Percentiles rank a stretch among this genome's conserved stretches.
Conservation (phyloP, 2,329 filamentous ascomycete species). For the Monosporascus sp. region DNA sequence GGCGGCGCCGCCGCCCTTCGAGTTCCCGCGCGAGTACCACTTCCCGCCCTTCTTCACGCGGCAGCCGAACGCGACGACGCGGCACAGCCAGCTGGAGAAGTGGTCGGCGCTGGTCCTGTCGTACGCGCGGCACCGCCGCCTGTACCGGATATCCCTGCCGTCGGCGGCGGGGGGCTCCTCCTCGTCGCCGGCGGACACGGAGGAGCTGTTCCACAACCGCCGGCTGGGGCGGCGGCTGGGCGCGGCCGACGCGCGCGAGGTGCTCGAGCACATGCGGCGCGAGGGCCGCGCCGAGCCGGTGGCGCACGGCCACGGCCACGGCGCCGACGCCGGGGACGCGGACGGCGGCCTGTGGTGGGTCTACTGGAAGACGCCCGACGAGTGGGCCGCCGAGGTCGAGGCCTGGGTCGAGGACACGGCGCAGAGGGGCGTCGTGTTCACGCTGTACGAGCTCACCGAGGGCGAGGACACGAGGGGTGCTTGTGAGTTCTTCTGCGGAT, state of each 20-base stretch:
- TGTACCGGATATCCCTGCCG: slow-evolving; percentile 70
- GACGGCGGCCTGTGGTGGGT: slow-evolving; percentile 62
- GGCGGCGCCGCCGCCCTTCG: slow-evolving; percentile 32
- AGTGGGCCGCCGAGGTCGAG: slow-evolving; percentile 79
- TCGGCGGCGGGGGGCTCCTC: slow-evolving; percentile 37
- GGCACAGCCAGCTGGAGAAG: slow-evolving; percentile 70
- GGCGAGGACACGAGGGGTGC: slow-evolving; percentile 73
- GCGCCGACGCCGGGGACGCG: slow-evolving; percentile 26
- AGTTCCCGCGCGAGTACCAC: slow-evolving; percentile 60
- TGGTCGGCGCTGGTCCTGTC: slow-evolving; percentile 82
- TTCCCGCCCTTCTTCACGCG: slow-evolving; percentile 85
- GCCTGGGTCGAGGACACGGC: slow-evolving; percentile 82
- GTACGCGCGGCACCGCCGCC: slow-evolving; percentile 73
- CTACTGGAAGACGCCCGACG: slow-evolving; percentile 81
- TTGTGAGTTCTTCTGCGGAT: slow-evolving; percentile 40
- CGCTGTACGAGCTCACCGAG: slow-evolving; percentile 84
- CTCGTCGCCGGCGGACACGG: slow-evolving; percentile 35
- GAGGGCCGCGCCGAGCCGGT: slow-evolving; percentile 66
- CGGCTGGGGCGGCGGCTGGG: slow-evolving; percentile 46
- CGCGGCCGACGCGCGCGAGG: slow-evolving; percentile 48
- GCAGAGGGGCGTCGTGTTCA: slow-evolving; percentile 84
- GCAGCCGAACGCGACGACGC: slow-evolving; percentile 69
- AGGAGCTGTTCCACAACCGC: slow-evolving; percentile 54
- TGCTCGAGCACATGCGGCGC: slow-evolving; percentile 54
- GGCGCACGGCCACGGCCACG: slow-evolving; percentile 14